A percentile compares a stretch with the other conserved stretches of the same genome.
Evolutionary conservation across 2,329 filamentous ascomycete genomes (phyloP).

Genomic region (Nemania sp.): DNA sequence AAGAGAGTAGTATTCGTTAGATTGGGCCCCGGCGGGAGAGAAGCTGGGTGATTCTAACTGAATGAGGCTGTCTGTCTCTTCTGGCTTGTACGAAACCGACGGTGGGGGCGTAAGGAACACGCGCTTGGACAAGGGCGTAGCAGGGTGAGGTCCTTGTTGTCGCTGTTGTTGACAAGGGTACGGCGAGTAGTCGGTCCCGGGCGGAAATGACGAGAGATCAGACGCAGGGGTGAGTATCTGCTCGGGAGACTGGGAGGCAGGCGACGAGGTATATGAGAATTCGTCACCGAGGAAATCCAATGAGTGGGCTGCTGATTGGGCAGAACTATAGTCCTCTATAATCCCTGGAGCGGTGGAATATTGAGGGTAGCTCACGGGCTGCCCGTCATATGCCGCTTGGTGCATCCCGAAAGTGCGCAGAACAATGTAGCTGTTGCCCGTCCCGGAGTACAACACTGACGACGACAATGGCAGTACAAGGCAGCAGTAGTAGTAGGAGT

Average conservation of each 20-base stretch:
- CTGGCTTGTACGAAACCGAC: conserved; percentile 51
- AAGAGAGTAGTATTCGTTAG: conserved; percentile 24
- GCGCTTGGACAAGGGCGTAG: conserved; percentile 43
- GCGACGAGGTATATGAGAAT: conserved; percentile 39
- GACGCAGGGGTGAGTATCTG: conserved; percentile 30
- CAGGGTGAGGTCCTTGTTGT: conserved; percentile 27
- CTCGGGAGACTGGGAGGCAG: conserved; percentile 37
- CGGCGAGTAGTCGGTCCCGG: conserved; percentile 37
- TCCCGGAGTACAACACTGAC: conserved; percentile 22
- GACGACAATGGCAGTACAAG: not conserved
- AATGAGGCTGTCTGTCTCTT: conserved; percentile 55
- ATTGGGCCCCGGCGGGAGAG: conserved; percentile 25
- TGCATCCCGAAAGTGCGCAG: conserved; percentile 41
- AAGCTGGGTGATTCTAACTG: conserved; percentile 52
- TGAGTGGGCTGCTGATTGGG: conserved; percentile 43
- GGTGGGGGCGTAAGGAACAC: conserved; percentile 54
- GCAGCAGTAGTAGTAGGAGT: not conserved
- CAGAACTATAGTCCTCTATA: conserved; percentile 39
- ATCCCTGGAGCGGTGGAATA: conserved; percentile 32
- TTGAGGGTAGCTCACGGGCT: conserved; percentile 43
- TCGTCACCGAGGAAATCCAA: conserved; percentile 33
- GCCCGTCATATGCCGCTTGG: conserved; percentile 40
- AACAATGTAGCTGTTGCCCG: conserved; percentile 12
- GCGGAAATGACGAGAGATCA: conserved; percentile 2
- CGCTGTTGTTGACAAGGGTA: conserved; percentile 38